Base-by-base conservation (phyloP, 768 basidiomycete genomes). In the Hydnum rufescens region DNA sequence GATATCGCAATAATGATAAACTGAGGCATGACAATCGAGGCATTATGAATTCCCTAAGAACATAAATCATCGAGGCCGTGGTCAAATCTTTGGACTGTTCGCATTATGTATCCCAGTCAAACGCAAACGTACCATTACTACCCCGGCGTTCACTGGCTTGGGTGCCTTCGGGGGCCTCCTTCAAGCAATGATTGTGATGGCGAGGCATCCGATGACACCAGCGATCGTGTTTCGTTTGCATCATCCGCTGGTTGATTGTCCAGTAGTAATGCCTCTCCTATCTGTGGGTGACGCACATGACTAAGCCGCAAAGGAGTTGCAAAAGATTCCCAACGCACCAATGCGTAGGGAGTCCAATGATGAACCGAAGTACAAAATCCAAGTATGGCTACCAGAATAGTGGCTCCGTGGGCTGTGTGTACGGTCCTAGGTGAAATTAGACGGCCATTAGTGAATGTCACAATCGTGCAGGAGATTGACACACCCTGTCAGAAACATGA, bases 341-440 rank as follows among this genome's bases (percentile, higher is more conserved):
- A 64, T 0, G 88, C 78, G 65, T 87, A 93, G 2, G 92, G 92
- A 2, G 80, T 87, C 93, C 92, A 96, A 64, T 83, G 82, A 1
- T 80, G 75, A 49, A 96, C 73, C 3, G 88, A 87, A 85, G 83
- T 93, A 19, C 85, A 81, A 58, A 93, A 80, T 0, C 93, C 93
- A 4, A 80, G 79, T 13, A 84, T 57, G 5, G 80, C 74, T 49
- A 95, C 75, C 54, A 96, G 71, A 8, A 78, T 52, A 0, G 82
- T 88, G 16, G 87, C 81, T 0, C 81, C 77, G 8, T 61, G 60
- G 16, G 87, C 81, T 0, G 81, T 77, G 8, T 61, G 60, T 0
- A 90, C 82, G 18, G 71, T 76, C 5, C 74, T 71, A 2, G 78
- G 80, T 58, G 89, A 74, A 57, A 86, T 93, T 59, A 23, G 51